These are phyloP conservation scores for Saccharomyces jurei DNA, from an alignment of 805 yeast genomes.

Conservation along the genomic window DNA sequence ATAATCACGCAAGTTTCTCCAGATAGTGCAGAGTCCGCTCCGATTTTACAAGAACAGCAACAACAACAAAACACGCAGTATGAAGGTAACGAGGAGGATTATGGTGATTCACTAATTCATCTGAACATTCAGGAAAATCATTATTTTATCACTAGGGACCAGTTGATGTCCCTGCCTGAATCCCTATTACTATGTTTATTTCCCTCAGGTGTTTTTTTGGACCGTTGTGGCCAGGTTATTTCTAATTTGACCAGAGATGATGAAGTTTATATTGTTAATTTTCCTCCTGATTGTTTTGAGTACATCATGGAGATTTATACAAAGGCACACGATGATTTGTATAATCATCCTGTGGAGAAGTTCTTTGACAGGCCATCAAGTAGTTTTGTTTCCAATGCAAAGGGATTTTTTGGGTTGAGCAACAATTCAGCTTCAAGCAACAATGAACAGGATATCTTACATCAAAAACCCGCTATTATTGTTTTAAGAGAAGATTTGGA, in stretches of 20 bases:
- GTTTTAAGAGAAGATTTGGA: slow-evolving; percentile 92
- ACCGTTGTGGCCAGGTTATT: slow-evolving; percentile 66
- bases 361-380: slow-evolving; percentile 27
- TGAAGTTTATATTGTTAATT: slow-evolving; percentile 65
- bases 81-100: slow-evolving; percentile 15
- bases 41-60: slow-evolving; percentile 17
- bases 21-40: slow-evolving; percentile 22
- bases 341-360: slow-evolving; percentile 34
- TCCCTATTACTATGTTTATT: slow-evolving; percentile 76
- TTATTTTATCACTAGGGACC: slow-evolving; percentile 78
- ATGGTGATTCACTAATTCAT: slow-evolving; percentile 54
- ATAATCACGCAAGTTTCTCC: slow-evolving; percentile 69
- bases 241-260: slow-evolving; percentile 73
- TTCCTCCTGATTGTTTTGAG: slow-evolving; percentile 77
- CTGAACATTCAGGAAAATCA: slow-evolving; percentile 67
- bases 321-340: slow-evolving; percentile 55
- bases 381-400: slow-evolving; percentile 13
- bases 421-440: slow-evolving; percentile 3
- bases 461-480: slow-evolving; percentile 79
- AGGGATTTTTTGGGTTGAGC: slow-evolving; percentile 24
- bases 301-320: slow-evolving; percentile 71
- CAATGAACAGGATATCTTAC: slow-evolving; percentile 57
- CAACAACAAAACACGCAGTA: slow-evolving; percentile 12
- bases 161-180: slow-evolving; percentile 86
- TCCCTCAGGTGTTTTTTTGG: slow-evolving; percentile 85